phyloP scores from a whole-genome alignment of 139 green algal genomes.

The Chlamydomonas schloesseri region DNA sequence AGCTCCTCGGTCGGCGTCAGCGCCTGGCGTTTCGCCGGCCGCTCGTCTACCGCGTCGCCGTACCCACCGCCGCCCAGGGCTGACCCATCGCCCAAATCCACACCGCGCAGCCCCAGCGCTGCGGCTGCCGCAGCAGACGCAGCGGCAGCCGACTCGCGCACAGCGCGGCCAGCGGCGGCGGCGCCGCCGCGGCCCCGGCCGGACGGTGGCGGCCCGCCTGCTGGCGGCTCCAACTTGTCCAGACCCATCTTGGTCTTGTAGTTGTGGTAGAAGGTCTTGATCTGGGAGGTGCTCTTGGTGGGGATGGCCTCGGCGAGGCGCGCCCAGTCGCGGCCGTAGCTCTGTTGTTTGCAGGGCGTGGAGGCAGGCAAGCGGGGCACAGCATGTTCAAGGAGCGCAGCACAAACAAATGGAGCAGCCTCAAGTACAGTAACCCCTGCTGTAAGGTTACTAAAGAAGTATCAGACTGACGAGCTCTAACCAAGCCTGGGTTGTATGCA shows the following conservation, averaged over 20 bases:
- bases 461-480: no score
- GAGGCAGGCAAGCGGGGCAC: neutral
- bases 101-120: no score
- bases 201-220: neutral
- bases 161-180: neutral
- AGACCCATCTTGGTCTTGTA: slow-evolving; percentile 77
- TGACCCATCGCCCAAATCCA: neutral
- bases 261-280: slow-evolving; percentile 89
- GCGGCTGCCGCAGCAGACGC: slow-evolving; percentile 6
- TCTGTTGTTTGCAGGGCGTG: no score
- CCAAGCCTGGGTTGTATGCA: no score
- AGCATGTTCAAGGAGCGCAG: neutral
- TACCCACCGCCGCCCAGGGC: neutral
- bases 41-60: neutral
- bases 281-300: slow-evolving; percentile 74
- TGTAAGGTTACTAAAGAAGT: no score
- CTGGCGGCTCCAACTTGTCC: slow-evolving; percentile 40
- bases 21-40: slow-evolving; percentile 33
- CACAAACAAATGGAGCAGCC: neutral
- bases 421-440: no score
- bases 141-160: neutral
- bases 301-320: slow-evolving; percentile 71
- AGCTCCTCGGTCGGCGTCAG: neutral
- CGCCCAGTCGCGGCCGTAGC: slow-evolving; percentile 76
- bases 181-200: neutral